phyloP scores from a whole-genome alignment of 371 early-diverging fungal species.

The Lichtheimia hyalospora region DNA sequence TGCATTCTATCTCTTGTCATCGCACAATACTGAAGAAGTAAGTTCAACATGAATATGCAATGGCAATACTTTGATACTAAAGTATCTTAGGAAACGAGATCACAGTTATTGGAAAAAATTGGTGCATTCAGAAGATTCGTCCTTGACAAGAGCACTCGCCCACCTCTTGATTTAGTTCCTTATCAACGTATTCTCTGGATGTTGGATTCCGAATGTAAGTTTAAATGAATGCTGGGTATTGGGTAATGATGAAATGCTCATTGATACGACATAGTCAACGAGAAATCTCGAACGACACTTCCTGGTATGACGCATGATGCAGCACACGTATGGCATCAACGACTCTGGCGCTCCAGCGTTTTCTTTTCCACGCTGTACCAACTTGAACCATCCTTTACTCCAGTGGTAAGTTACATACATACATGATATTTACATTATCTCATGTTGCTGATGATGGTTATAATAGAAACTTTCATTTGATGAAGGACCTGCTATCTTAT shows the following conservation, averaged over 20 bases:
- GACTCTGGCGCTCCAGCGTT: slow-evolving; percentile 43
- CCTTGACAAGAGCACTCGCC: slow-evolving; percentile 57
- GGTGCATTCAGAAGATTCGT: slow-evolving; percentile 16
- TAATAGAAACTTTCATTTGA: neutral
- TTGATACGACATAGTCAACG: too few species aligned
- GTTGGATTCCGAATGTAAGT: slow-evolving; percentile 47
- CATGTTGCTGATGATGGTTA: neutral
- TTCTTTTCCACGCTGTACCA: slow-evolving; percentile 29
- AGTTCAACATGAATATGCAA: neutral
- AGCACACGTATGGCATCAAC: slow-evolving; percentile 32
- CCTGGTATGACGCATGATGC: slow-evolving; percentile 48
- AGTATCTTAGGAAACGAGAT: neutral
- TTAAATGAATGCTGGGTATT: neutral
- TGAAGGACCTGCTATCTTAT: slow-evolving; percentile 55
- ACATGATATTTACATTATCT: neutral
- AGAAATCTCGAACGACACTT: slow-evolving; percentile 2
- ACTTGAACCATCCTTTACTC: slow-evolving; percentile 19
- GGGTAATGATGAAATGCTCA: too few species aligned
- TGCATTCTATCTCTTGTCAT: slow-evolving; percentile 29
- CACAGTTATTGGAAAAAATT: neutral
- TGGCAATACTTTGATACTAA: too few species aligned
- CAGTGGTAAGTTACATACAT: slow-evolving; percentile 20
- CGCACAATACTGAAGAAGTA: slow-evolving; percentile 13
- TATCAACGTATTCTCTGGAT: slow-evolving; percentile 70
- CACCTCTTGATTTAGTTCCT: slow-evolving; percentile 66